Conservation (phyloP, 2,329 filamentous ascomycete species). For the Colletotrichum paranaense region DNA sequence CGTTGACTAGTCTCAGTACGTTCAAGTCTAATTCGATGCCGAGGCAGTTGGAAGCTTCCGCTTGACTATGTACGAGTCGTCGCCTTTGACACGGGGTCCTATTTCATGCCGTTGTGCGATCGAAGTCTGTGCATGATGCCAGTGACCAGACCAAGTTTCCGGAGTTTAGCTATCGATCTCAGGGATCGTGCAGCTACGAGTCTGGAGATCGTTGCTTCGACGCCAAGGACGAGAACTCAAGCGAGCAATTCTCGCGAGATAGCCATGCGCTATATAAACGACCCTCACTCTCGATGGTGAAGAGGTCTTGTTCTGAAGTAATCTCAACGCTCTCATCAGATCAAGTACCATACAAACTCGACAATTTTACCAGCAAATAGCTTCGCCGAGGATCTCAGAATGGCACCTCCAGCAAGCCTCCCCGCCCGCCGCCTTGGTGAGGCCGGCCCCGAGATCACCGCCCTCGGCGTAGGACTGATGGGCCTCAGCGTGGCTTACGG, state of each 20-base stretch:
- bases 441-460: slow-evolving; percentile 61
- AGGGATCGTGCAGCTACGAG: background rate
- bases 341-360: background rate
- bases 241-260: background rate
- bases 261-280: background rate
- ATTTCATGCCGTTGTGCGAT: background rate
- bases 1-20: background rate
- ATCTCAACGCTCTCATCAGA: background rate
- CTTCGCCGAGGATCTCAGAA: background rate
- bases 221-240: background rate
- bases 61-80: background rate
- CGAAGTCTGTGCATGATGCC: background rate
- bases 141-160: background rate
- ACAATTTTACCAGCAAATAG: background rate
- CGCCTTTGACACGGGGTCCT: background rate
- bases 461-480: slow-evolving; percentile 66
- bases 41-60: background rate
- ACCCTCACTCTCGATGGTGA: background rate
- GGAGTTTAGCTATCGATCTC: background rate
- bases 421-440: slow-evolving; percentile 60
- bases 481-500: slow-evolving; percentile 54
- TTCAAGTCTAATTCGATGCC: background rate
- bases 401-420: slow-evolving; percentile 23
- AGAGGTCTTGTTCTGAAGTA: background rate
- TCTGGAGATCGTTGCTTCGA: background rate